Conservation (phyloP, 306 rosid genomes). For the Acacia melanoxylon region DNA sequence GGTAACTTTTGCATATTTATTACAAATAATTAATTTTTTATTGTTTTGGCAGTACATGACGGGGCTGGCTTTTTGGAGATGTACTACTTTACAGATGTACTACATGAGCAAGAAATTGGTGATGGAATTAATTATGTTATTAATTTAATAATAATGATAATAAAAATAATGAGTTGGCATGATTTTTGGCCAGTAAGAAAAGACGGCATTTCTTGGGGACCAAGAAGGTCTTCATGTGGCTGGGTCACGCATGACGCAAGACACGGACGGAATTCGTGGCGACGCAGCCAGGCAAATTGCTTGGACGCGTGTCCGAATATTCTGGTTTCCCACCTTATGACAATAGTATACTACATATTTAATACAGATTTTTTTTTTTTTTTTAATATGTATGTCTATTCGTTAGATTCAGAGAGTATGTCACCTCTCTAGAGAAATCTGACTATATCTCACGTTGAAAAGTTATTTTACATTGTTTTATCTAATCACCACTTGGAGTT, state of each 20-base stretch:
- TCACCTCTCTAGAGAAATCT: neutral
- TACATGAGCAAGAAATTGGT: neutral
- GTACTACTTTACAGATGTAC: no score
- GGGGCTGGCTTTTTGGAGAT: neutral
- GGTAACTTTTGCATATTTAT: no score
- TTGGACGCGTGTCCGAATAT: neutral
- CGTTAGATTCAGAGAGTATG: neutral
- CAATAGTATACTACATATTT: neutral
- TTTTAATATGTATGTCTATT: no score
- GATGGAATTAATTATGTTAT: neutral
- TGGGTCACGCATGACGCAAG: neutral
- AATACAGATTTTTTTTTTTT: neutral
- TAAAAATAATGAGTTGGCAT: neutral
- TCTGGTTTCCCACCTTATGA: neutral
- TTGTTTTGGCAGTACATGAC: neutral
- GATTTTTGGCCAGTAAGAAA: neutral
- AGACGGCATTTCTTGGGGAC: conserved; percentile 36
- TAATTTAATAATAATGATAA: neutral
- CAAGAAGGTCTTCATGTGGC: conserved; percentile 36
- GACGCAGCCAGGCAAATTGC: neutral
- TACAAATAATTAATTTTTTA: no score
- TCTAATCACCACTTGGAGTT: no score
- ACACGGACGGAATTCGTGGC: neutral
- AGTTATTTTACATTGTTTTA: neutral
- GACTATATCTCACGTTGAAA: neutral